These are phyloP conservation scores for Serendipita sp. DNA, from an alignment of 768 basidiomycete genomes.

Conservation along the genomic window DNA sequence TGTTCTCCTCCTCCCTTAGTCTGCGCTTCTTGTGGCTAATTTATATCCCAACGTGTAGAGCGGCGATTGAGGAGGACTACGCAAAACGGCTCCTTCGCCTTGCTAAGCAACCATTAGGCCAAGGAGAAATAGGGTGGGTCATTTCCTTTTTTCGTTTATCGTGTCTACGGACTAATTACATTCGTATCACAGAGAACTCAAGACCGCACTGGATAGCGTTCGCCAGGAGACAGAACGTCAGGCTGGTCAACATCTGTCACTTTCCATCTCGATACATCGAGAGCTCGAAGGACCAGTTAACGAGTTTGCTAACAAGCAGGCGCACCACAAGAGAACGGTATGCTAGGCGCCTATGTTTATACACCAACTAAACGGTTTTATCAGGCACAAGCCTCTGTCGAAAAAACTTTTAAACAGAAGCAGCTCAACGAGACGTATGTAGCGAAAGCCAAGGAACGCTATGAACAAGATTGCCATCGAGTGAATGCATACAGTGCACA, in stretches of 20 bases:
- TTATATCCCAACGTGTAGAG: conserved; percentile 29
- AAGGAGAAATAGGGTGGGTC: conserved; percentile 82
- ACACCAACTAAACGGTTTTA: not conserved
- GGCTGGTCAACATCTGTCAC: conserved; percentile 48
- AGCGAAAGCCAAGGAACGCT: conserved; percentile 78
- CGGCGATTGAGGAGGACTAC: conserved; percentile 87
- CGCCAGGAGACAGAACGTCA: conserved; percentile 74
- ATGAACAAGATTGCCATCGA: conserved; percentile 78
- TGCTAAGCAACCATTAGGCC: conserved; percentile 57
- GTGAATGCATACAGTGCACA: conserved; percentile 93
- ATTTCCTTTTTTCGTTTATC: conserved; percentile 12
- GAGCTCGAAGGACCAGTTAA: conserved; percentile 54
- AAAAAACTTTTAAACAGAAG: conserved; percentile 83
- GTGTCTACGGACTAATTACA: conserved; percentile 12
- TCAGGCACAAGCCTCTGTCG: conserved; percentile 47
- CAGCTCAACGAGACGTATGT: conserved; percentile 76
- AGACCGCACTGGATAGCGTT: conserved; percentile 62
- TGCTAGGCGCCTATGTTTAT: not conserved
- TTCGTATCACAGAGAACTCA: conserved; percentile 44
- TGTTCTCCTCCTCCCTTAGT: not conserved
- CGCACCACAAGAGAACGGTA: conserved; percentile 53
- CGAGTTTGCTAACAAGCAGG: conserved; percentile 46
- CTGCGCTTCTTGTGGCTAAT: not conserved
- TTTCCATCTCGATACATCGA: conserved; percentile 57
- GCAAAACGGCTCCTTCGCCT: conserved; percentile 70